Conservation (phyloP, 768 basidiomycete genomes). For the Russula olivacea region DNA sequence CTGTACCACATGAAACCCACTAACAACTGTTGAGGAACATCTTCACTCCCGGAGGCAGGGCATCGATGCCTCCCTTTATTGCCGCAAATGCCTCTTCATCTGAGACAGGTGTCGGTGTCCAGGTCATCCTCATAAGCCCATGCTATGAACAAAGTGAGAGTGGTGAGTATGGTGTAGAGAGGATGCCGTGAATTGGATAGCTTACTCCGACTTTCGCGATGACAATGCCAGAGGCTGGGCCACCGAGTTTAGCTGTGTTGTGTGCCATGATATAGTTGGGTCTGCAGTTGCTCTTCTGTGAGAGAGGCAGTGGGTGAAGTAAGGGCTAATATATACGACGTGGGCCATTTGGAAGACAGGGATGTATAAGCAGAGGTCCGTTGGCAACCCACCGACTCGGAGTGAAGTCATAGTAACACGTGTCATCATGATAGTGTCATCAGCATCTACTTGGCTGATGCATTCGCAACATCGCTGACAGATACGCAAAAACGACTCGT, state of each 20-base stretch:
- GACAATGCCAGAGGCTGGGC: slow-evolving; percentile 34
- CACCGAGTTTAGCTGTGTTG: slow-evolving; percentile 35
- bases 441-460: no score
- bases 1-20: neutral
- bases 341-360: neutral
- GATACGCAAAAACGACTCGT: no score
- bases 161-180: neutral
- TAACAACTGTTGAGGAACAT: slow-evolving; percentile 49
- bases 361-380: neutral
- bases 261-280: slow-evolving; percentile 28
- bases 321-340: neutral
- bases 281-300: neutral
- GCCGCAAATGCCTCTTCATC: slow-evolving; percentile 59
- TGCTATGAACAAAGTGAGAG: slow-evolving; percentile 29
- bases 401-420: no score
- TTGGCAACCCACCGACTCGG: no score
- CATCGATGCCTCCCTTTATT: slow-evolving; percentile 48
- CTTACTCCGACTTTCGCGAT: slow-evolving; percentile 40
- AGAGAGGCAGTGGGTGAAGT: neutral
- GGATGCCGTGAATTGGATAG: neutral
- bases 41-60: slow-evolving; percentile 40
- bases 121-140: slow-evolving; percentile 57
- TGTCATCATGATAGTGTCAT: no score
- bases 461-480: no score
- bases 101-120: slow-evolving; percentile 40